Evolutionary conservation across 345 rosid species (phyloP).

Genomic region (Brassica napus): Da-Ae NC_063444.1:41104501-41105000

Average conservation of each 20-base stretch:
- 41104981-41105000: conserved; percentile 77
- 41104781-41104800: conserved; percentile 39
- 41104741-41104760: background rate
- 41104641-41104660: conserved; percentile 45
- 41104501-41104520: conserved; percentile 80
- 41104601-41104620: background rate
- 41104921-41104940: background rate
- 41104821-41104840: conserved; percentile 63
- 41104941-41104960: background rate
- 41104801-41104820: conserved; percentile 77
- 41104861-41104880: conserved; percentile 81
- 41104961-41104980: conserved; percentile 62
- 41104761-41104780: background rate
- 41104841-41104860: conserved; percentile 89
- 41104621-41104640: background rate
- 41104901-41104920: background rate
- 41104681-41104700: conserved; percentile 80
- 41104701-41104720: conserved; percentile 65
- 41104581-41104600: too few species aligned
- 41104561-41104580: too few species aligned
- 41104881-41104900: conserved; percentile 29
- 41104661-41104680: conserved; percentile 76
- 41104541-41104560: conserved; percentile 9
- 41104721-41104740: conserved; percentile 5
- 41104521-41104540: conserved; percentile 40